Base-by-base conservation (phyloP, 1,284 basidiomycete species). In the Cutaneotrichosporon dermatis region DNA sequence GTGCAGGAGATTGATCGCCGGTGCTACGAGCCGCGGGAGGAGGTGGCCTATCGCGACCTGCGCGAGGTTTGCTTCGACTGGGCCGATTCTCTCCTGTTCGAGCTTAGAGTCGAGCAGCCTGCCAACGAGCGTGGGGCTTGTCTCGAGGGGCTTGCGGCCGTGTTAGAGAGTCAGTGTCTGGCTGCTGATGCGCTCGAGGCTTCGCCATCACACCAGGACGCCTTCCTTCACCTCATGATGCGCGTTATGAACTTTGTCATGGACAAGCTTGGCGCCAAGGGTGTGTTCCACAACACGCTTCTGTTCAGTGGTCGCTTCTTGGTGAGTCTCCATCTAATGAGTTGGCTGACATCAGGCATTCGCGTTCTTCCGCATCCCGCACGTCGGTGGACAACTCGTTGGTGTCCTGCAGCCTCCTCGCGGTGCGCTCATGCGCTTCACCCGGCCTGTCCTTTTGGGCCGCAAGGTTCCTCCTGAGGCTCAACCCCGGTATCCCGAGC, bases 221-320 rank as follows among this genome's bases (percentile, higher is more conserved):
- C 71, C 5, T 81, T 80, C 68, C 73, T 74, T 16, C 61, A 70
- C 35, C 65, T 79, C 51, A 75, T 82, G 68, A 71, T 80, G 33
- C 66, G 66, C 50, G 71, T 80, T 34, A 73, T 82, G 69, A 73
- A 64, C 12, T 82, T 80, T 62, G 81, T 81, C 3, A 78, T 82
- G 69, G 77, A 78, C 43, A 82, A 82, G 69, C 73, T 82, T 0
- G 80, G 80, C 7, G 79, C 79, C 16, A 81, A 81, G 66, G 80
- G 80, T 55, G 80, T 82, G 10, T 82, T 81, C 69, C 80, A 81
- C 61, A 82, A 82, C 64, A 82, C 80, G 5, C 71, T 82, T 34
- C 69, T 80, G 37, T 82, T 82, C 68, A 78, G 78, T 12, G 80
- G 81, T 2, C 70, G 65, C 66, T 81, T 75, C 69, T 79, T 67